phyloP scores from a whole-genome alignment of 2,329 filamentous ascomycete species.

The Cladophialophora carrionii region DNA sequence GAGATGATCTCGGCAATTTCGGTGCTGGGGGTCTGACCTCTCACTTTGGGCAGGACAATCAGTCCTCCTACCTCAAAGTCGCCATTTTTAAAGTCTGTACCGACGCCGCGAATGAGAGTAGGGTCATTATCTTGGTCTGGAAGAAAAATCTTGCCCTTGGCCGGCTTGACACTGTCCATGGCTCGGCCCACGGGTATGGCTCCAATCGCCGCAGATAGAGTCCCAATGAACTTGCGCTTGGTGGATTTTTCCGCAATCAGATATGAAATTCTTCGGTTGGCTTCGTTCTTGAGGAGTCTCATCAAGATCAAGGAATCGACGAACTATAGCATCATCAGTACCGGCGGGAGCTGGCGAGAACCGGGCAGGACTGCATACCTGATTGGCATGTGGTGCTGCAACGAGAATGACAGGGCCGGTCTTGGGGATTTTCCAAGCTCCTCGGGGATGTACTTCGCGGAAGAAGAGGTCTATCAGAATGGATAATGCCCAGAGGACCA shows the following conservation, averaged over 20 bases:
- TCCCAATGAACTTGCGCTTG: conserved; percentile 83
- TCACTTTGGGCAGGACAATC: conserved; percentile 81
- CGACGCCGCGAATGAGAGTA: conserved; percentile 75
- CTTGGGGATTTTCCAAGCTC: conserved; percentile 91
- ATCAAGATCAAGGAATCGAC: conserved; percentile 94
- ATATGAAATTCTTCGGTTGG: conserved; percentile 84
- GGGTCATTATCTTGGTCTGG: conserved; percentile 86
- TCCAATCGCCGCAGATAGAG: conserved; percentile 79
- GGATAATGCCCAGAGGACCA: conserved; percentile 56
- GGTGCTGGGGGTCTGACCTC: conserved; percentile 76
- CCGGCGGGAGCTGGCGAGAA: neutral
- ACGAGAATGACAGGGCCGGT: conserved; percentile 91
- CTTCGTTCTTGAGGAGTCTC: conserved; percentile 83
- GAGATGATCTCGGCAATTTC: conserved; percentile 82
- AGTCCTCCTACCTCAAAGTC: conserved; percentile 78
- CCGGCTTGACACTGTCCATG: conserved; percentile 82
- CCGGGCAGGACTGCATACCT: conserved; percentile 58
- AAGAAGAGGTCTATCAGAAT: conserved; percentile 95
- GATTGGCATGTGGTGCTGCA: conserved; percentile 94
- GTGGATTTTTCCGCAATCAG: conserved; percentile 96
- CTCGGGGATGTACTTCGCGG: conserved; percentile 91
- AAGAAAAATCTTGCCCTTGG: conserved; percentile 78
- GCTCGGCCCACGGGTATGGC: conserved; percentile 92
- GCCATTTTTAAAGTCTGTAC: conserved; percentile 75
- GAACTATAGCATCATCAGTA: conserved; percentile 62